Evolutionary conservation across 345 rosid genomes (phyloP).

Genomic region (Citrus australasica): DNA sequence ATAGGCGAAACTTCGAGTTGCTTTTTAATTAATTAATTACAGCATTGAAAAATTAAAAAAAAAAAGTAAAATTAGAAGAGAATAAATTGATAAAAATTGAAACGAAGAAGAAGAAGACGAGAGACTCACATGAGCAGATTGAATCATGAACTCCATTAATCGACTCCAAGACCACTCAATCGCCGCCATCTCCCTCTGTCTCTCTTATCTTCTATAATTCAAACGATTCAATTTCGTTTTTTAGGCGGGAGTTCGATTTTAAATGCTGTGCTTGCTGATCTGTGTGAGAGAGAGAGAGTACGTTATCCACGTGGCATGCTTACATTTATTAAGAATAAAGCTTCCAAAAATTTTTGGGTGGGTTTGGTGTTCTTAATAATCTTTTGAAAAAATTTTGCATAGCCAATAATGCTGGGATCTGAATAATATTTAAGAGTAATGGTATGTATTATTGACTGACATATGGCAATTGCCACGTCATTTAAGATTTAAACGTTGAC

Average conservation of each 20-base stretch:
- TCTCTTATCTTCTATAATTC: neutral
- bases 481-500: too few species aligned
- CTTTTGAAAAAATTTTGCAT: too few species aligned
- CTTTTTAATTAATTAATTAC: conserved; percentile 24
- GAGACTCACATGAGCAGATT: conserved; percentile 36
- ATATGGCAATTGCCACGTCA: too few species aligned
- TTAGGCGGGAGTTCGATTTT: neutral
- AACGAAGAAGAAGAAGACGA: neutral
- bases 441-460: too few species aligned
- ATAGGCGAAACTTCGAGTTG: conserved; percentile 50
- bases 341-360: neutral
- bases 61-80: neutral
- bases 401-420: too few species aligned
- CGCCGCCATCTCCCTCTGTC: neutral
- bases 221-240: neutral
- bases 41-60: neutral
- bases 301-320: neutral
- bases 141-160: conserved; percentile 37
- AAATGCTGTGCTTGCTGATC: neutral
- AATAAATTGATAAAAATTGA: neutral
- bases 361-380: too few species aligned
- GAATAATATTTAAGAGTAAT: too few species aligned
- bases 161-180: neutral
- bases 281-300: fast-evolving
- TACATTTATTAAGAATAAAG: neutral